A percentile compares a stretch with the other conserved stretches of the same genome.
Conservation (phyloP, 495 filamentous ascomycete genomes). For the Diplogelasinospora grovesii region DNA sequence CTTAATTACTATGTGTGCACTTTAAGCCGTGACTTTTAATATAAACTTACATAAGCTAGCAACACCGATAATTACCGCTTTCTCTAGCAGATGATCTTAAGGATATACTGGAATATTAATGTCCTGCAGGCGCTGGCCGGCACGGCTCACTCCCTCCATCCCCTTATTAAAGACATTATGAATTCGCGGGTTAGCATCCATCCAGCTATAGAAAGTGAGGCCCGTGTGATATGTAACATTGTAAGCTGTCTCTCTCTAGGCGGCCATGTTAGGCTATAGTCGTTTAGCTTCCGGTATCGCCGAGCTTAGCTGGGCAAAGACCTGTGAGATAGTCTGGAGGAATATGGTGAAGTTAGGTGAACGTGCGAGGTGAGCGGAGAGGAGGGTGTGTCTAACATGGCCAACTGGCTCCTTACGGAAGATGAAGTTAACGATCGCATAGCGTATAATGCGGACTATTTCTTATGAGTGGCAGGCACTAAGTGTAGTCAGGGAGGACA, state of each 20-base stretch:
- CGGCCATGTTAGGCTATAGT: not conserved
- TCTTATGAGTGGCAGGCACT: no score
- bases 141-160: not conserved
- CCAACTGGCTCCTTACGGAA: slow-evolving; percentile 1
- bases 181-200: not conserved
- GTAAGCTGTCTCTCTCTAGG: not conserved
- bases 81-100: not conserved
- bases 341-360: not conserved
- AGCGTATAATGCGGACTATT: not conserved
- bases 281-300: not conserved
- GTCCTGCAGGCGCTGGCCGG: slow-evolving; percentile 2
- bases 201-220: not conserved
- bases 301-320: not conserved
- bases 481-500: not conserved
- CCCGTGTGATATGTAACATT: not conserved
- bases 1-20: no score
- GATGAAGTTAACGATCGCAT: not conserved
- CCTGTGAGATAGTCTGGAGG: not conserved
- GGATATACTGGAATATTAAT: not conserved
- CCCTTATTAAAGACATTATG: not conserved
- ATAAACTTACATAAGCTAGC: not conserved
- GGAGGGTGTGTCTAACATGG: not conserved
- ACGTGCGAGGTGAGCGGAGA: not conserved
- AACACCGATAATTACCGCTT: not conserved
- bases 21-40: no score